Percentiles rank a stretch among this genome's conserved stretches.
These are phyloP conservation scores for Schoenoplectus triqueter DNA, from an alignment of 202 grass and related monocot species.

Conservation along the genomic window DNA sequence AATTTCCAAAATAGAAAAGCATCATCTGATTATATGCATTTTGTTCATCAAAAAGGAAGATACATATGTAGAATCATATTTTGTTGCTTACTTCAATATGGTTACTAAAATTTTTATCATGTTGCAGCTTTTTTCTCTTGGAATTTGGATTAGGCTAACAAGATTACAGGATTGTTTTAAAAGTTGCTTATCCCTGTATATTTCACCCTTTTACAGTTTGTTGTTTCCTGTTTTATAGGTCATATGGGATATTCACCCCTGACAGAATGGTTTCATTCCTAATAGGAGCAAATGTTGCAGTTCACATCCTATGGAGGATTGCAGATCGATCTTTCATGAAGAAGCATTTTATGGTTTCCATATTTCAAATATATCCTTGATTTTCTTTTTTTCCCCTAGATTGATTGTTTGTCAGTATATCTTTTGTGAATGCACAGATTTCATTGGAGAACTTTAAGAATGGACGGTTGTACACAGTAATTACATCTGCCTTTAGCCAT, in stretches of 20 bases:
- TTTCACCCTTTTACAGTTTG: not conserved
- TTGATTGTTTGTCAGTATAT: conserved; percentile 15
- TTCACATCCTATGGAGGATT: conserved; percentile 72
- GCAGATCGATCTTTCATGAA: conserved; percentile 61
- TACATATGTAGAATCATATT: not conserved
- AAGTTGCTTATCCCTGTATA: not conserved
- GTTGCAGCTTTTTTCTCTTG: not conserved
- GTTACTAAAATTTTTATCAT: not conserved
- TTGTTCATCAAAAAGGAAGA: not conserved
- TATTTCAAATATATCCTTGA: not conserved
- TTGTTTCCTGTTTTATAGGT: conserved; percentile 48
- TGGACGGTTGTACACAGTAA: conserved; percentile 73
- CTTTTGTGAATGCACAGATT: conserved; percentile 55
- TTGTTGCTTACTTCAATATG: not conserved
- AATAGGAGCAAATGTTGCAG: conserved; percentile 63
- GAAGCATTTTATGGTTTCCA: conserved; percentile 70
- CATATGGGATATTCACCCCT: conserved; percentile 38
- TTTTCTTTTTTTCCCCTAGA: not conserved
- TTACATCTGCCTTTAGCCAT: conserved; percentile 81
- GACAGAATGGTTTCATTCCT: conserved; percentile 49
- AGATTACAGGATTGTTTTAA: not conserved
- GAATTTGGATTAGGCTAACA: not conserved
- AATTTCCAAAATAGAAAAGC: not conserved
- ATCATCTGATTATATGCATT: not conserved
- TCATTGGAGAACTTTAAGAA: conserved; percentile 81